These are phyloP conservation scores for Oxyria digyna DNA, from an alignment of 148 eudicot species.

Conservation along the genomic window DNA sequence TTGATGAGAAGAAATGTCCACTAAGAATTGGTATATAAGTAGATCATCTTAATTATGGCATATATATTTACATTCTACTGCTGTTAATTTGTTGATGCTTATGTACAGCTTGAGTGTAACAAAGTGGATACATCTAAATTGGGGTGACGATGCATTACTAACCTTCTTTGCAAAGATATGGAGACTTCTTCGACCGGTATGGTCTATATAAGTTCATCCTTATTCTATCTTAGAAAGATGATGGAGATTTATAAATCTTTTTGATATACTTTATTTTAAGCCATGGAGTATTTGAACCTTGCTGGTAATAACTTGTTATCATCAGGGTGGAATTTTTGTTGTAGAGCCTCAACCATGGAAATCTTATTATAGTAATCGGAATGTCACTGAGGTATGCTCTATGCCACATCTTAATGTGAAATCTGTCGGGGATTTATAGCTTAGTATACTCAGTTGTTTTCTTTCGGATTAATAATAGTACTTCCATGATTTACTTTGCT, in stretches of 20 bases:
- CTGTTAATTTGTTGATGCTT: neutral
- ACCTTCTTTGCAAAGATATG: constrained; percentile 69
- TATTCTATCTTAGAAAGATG: no score
- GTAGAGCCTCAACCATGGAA: constrained; percentile 98
- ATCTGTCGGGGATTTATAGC: neutral
- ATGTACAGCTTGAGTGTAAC: constrained; percentile 83
- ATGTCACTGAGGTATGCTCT: constrained; percentile 64
- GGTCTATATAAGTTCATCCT: constrained; percentile 4
- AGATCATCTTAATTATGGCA: neutral
- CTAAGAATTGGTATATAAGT: neutral
- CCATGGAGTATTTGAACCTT: neutral
- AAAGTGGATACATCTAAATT: constrained; percentile 94
- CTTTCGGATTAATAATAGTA: neutral
- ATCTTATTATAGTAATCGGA: constrained; percentile 67
- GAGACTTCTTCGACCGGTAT: constrained; percentile 80
- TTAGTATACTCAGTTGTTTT: neutral
- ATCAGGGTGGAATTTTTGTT: constrained; percentile 75
- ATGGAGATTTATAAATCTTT: no score
- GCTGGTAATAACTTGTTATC: constrained; percentile 1
- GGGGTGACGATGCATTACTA: constrained; percentile 93
- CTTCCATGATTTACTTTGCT: neutral
- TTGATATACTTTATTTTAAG: neutral
- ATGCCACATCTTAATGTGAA: neutral
- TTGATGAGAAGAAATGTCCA: neutral
- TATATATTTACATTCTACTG: neutral